Conservation (phyloP, 176 grass and related monocot species). For the Leersia perrieri region DNA sequence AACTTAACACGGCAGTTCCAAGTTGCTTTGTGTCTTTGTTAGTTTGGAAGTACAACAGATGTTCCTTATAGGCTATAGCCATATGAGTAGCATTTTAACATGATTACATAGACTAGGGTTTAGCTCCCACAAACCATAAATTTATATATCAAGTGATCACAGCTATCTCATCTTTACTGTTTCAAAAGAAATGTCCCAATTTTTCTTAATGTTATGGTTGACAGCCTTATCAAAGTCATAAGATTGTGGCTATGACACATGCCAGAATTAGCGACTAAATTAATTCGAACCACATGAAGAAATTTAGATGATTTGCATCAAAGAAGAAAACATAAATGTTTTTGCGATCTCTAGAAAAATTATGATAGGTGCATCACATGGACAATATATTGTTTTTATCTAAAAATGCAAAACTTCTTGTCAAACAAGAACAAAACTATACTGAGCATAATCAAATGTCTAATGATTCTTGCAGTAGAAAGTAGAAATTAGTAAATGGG, state of each 20-base stretch:
- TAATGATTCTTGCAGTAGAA: background rate
- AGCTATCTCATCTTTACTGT: background rate
- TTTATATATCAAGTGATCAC: background rate
- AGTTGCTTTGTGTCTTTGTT: background rate
- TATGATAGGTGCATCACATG: background rate
- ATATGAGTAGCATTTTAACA: background rate
- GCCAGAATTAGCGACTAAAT: background rate
- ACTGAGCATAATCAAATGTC: background rate
- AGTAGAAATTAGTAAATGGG: background rate
- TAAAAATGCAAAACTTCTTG: background rate
- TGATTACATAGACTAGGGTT: background rate
- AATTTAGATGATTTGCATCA: background rate
- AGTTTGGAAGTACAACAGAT: background rate
- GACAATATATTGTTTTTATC: background rate
- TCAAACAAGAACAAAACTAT: background rate
- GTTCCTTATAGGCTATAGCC: background rate
- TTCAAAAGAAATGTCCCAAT: background rate
- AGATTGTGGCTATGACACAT: background rate
- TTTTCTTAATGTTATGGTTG: background rate
- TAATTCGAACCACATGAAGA: background rate
- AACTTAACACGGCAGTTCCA: background rate
- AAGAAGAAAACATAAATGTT: slow-evolving; percentile 16
- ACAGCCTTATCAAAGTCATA: background rate
- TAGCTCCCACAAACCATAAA: background rate
- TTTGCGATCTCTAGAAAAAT: slow-evolving; percentile 5